Percentiles rank a stretch among this genome's conserved stretches.
phyloP scores from a whole-genome alignment of 2,329 filamentous ascomycete genomes.

The Pseudovirgaria hyperparasitica region DNA sequence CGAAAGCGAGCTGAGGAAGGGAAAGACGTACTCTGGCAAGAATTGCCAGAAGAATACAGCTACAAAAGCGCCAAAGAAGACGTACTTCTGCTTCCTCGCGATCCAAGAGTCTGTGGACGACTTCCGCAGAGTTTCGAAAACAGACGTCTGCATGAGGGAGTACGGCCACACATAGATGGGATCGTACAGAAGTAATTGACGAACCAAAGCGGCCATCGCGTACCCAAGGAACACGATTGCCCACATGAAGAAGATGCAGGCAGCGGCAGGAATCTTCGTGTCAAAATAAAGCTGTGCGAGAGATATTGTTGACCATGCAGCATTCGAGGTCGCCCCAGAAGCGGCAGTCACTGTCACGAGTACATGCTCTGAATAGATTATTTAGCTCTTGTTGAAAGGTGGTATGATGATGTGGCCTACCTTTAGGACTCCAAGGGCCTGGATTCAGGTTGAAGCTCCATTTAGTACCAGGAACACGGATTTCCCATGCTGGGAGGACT shows the following conservation, averaged over 20 bases:
- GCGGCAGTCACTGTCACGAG: conserved; percentile 36
- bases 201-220: conserved; percentile 44
- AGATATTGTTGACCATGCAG: conserved; percentile 36
- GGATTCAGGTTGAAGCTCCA: conserved; percentile 43
- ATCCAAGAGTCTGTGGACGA: conserved; percentile 38
- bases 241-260: conserved; percentile 49
- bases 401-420: conserved; percentile 3
- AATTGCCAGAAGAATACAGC: conserved; percentile 49
- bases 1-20: conserved; percentile 45
- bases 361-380: conserved; percentile 32
- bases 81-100: conserved; percentile 40
- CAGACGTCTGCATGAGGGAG: conserved; percentile 42
- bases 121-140: conserved; percentile 45
- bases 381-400: background rate
- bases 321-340: conserved; percentile 19
- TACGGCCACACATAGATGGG: conserved; percentile 43
- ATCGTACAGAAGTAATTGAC: conserved; percentile 46
- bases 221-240: conserved; percentile 46
- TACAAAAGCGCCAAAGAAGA: conserved; percentile 43
- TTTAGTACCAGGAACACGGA: conserved; percentile 35
- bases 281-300: conserved; percentile 47
- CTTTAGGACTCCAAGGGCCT: conserved; percentile 44
- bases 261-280: conserved; percentile 37
- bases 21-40: conserved; percentile 47
- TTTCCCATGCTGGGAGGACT: conserved; percentile 34